phyloP scores from a whole-genome alignment of 129 eudicot species.

The Solidago caesia region DNA sequence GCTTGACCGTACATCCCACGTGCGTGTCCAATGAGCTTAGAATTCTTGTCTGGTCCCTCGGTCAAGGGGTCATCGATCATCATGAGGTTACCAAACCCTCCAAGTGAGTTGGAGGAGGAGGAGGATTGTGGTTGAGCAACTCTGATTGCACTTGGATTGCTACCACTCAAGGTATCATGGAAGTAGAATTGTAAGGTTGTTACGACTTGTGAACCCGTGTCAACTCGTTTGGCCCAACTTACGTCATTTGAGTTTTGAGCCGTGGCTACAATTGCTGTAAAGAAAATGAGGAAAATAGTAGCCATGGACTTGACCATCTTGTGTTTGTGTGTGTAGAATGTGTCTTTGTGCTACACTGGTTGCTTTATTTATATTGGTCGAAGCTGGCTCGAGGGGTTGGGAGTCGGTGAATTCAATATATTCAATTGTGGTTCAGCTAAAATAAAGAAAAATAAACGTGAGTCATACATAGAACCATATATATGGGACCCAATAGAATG shows the following conservation, averaged over 20 bases:
- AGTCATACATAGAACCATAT: constrained; percentile 17
- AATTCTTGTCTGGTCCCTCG: constrained; percentile 53
- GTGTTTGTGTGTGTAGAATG: constrained; percentile 1
- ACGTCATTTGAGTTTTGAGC: constrained; percentile 33
- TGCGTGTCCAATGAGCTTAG: constrained; percentile 68
- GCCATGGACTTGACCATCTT: constrained; percentile 25
- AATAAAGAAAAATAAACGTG: neutral
- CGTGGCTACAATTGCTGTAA: constrained; percentile 21
- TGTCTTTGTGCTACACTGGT: neutral
- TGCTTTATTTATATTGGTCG: constrained; percentile 21
- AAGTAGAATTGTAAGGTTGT: constrained; percentile 68
- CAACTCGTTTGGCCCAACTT: constrained; percentile 55
- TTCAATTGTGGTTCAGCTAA: constrained; percentile 37
- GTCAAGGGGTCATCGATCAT: constrained; percentile 72
- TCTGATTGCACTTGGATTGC: constrained; percentile 42
- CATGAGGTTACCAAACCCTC: constrained; percentile 52
- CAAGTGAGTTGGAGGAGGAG: constrained; percentile 37
- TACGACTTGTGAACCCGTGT: constrained; percentile 44
- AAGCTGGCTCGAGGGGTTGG: constrained; percentile 5
- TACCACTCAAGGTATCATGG: constrained; percentile 63
- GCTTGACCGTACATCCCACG: constrained; percentile 72
- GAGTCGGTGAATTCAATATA: constrained; percentile 17
- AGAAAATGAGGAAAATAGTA: constrained; percentile 20
- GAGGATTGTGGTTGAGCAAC: constrained; percentile 48
- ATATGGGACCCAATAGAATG: constrained; percentile 5